These are phyloP conservation scores for Nemophila menziesii DNA, from an alignment of 257 asterid genomes.

Conservation along the genomic window DNA sequence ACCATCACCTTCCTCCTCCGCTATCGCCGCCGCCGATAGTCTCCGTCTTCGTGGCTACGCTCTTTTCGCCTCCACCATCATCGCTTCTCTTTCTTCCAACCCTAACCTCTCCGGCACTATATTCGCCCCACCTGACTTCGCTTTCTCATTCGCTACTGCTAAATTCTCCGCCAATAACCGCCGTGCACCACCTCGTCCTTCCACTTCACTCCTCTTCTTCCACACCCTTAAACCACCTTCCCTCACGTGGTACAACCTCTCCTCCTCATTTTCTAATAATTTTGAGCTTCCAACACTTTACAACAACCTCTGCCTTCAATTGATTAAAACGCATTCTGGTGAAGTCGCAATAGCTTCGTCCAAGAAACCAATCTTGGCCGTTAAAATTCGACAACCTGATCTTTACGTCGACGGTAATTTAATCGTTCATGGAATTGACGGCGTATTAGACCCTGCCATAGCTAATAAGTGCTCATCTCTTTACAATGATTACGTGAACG, in stretches of 20 bases:
- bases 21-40: conserved; percentile 34
- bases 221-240: conserved; percentile 45
- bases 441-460: conserved; percentile 39
- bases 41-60: conserved; percentile 61
- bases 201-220: conserved; percentile 43
- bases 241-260: conserved; percentile 36
- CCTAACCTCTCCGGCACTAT: conserved; percentile 56
- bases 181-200: conserved; percentile 48
- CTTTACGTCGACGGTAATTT: conserved; percentile 47
- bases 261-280: conserved; percentile 25
- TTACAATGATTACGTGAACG: neutral
- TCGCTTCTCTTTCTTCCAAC: conserved; percentile 25
- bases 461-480: conserved; percentile 30
- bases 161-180: conserved; percentile 26
- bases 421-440: conserved; percentile 57
- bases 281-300: conserved; percentile 32
- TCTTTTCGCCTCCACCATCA: conserved; percentile 36
- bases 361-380: conserved; percentile 26
- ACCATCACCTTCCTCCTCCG: conserved; percentile 34
- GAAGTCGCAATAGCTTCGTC: conserved; percentile 33
- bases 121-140: conserved; percentile 51
- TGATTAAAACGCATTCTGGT: conserved; percentile 20
- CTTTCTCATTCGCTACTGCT: conserved; percentile 42
- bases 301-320: conserved; percentile 47
- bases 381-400: conserved; percentile 54